phyloP scores from a whole-genome alignment of 2,329 filamentous ascomycete species.

The Piedraia hortae region DNA sequence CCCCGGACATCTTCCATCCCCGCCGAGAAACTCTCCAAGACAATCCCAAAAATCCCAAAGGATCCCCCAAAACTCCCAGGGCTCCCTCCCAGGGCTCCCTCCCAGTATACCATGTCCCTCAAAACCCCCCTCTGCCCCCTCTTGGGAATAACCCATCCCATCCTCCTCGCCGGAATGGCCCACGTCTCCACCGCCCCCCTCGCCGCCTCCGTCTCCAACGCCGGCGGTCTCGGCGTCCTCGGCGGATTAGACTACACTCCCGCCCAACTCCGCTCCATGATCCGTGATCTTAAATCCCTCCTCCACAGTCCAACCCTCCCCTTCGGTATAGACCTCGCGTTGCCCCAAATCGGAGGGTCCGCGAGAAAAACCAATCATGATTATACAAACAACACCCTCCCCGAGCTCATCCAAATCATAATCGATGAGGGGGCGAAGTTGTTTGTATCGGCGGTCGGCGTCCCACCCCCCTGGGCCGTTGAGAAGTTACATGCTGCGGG shows the following conservation, averaged over 20 bases:
- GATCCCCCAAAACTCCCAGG: too few species aligned
- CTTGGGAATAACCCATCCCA: constrained; percentile 61
- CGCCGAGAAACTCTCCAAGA: too few species aligned
- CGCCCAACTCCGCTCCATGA: constrained; percentile 46
- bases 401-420: constrained; percentile 65
- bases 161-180: constrained; percentile 86
- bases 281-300: constrained; percentile 59
- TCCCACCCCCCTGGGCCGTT: constrained; percentile 49
- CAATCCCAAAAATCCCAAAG: too few species aligned
- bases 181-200: constrained; percentile 51
- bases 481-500: constrained; percentile 50
- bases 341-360: constrained; percentile 61
- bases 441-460: constrained; percentile 71
- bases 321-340: constrained; percentile 74
- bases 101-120: too few species aligned
- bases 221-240: constrained; percentile 46
- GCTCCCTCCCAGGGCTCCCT: too few species aligned
- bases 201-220: constrained; percentile 68
- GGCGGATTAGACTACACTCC: constrained; percentile 42
- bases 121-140: constrained; percentile 53
- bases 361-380: constrained; percentile 86
- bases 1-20: too few species aligned
- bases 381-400: constrained; percentile 70
- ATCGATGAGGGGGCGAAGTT: constrained; percentile 60
- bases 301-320: constrained; percentile 40